phyloP scores from a whole-genome alignment of 257 asterid genomes.

The Oldenlandia corymbosa region DNA sequence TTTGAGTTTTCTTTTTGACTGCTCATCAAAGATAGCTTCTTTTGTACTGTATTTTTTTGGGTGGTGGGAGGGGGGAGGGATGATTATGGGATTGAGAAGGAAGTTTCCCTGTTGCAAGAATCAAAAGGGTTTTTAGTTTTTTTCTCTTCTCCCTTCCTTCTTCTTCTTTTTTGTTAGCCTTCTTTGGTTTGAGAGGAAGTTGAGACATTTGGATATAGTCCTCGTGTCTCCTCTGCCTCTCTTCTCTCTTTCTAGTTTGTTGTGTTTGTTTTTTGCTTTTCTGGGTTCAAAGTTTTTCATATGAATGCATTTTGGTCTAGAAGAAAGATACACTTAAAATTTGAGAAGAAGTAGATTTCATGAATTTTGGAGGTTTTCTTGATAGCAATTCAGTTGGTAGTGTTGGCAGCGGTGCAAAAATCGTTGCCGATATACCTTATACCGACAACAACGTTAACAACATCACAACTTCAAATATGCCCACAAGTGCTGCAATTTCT shows the following conservation, averaged over 20 bases:
- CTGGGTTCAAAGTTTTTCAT: background rate
- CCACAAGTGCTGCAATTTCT: conserved; percentile 43
- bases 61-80: conserved; percentile 12
- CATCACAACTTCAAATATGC: conserved; percentile 25
- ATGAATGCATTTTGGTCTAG: background rate
- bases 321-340: background rate
- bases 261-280: no score
- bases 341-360: conserved; percentile 28
- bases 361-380: conserved; percentile 94
- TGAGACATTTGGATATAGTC: conserved; percentile 74
- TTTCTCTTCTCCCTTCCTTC: conserved; percentile 20
- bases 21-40: no score
- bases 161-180: conserved; percentile 22
- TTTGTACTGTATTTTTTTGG: background rate
- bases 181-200: conserved; percentile 51
- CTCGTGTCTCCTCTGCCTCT: conserved; percentile 94
- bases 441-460: conserved; percentile 20
- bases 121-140: background rate
- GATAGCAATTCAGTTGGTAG: conserved; percentile 57
- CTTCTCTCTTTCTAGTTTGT: conserved; percentile 7
- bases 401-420: conserved; percentile 51
- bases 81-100: conserved; percentile 3
- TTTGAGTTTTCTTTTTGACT: no score
- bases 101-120: no score
- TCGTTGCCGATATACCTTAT: conserved; percentile 49